A percentile compares a stretch with the other conserved stretches of the same genome.
phyloP scores from a whole-genome alignment of 2,329 filamentous ascomycete species.

The Gremmenia infestans region DNA sequence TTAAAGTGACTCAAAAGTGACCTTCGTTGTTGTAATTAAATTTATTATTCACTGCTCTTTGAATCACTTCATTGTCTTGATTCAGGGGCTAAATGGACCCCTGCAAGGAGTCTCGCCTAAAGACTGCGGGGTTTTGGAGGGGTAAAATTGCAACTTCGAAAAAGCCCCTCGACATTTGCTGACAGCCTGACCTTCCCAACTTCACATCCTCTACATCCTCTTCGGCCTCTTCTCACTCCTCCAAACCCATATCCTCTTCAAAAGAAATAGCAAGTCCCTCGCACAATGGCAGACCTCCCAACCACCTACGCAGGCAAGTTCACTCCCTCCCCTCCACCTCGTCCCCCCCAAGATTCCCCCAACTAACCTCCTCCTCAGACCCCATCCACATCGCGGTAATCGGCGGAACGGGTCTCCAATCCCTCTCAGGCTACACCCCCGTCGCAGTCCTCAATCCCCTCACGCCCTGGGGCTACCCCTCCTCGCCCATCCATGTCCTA shows the following conservation, averaged over 20 bases:
- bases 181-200: neutral
- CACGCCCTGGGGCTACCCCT: conserved; percentile 86
- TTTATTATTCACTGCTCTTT: too few relatives aligned
- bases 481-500: conserved; percentile 75
- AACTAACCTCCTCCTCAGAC: conserved; percentile 36
- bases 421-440: conserved; percentile 80
- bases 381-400: conserved; percentile 83
- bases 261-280: neutral
- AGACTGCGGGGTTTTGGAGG: neutral
- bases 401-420: conserved; percentile 86
- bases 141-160: neutral
- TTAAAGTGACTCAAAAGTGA: neutral
- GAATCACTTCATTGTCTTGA: neutral
- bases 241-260: neutral
- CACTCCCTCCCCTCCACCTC: neutral
- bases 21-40: neutral
- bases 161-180: neutral
- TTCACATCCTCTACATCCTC: neutral
- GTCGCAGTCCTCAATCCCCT: conserved; percentile 70
- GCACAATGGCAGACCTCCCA: conserved; percentile 25
- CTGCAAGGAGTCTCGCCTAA: neutral
- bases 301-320: conserved; percentile 21
- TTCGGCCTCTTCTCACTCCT: neutral
- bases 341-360: neutral
- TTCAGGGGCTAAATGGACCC: neutral